Base-by-base conservation (phyloP, 192 early-diverging fungal species). In the Backusella circina region DNA sequence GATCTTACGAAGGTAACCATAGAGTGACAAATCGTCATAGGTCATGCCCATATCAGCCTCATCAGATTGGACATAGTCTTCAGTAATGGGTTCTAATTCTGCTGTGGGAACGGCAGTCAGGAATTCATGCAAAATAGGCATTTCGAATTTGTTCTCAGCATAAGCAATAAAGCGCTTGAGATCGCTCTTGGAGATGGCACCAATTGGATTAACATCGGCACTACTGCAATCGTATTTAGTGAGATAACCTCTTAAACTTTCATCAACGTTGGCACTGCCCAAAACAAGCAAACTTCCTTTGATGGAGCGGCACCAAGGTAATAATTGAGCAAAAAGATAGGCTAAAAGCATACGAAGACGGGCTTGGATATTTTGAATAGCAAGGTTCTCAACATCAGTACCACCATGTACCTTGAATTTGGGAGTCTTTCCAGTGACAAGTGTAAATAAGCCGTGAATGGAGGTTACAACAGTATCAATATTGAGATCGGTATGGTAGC, bases 31-130 rank as follows among this genome's bases (percentile, higher is more conserved):
- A 67, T 99, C 98, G 16, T 91, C 90, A 80, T 99, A 99, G 18
- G 93, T 93, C 97, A 99, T 99, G 13, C 96, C 96, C 98, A 99
- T 99, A 75, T 99, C 98, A 26, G 88, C 92, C 77, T 98, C 98
- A 81, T 96, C 95, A 0, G 92, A 89, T 79, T 99, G 98, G 30
- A 88, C 87, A 79, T 97, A 96, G 44, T 81, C 80, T 18, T 85
- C 86, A 1, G 96, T 93, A 38, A 93, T 90, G 1, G 98, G 98
- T 71, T 99, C 97, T 32, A 99, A 85, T 77, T 99, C 98, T 15
- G 98, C 98, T 12, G 97, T 97, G 9, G 98, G 96, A 18, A 89
- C 90, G 0, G 95, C 95, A 23, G 90, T 82, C 38, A 99, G 77
- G 82, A 99, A 99, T 83, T 88, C 88, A 16, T 79, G 80, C 35